Base-by-base conservation (phyloP, 2,329 filamentous ascomycete species). In the Pseudogymnoascus sp. region DNA sequence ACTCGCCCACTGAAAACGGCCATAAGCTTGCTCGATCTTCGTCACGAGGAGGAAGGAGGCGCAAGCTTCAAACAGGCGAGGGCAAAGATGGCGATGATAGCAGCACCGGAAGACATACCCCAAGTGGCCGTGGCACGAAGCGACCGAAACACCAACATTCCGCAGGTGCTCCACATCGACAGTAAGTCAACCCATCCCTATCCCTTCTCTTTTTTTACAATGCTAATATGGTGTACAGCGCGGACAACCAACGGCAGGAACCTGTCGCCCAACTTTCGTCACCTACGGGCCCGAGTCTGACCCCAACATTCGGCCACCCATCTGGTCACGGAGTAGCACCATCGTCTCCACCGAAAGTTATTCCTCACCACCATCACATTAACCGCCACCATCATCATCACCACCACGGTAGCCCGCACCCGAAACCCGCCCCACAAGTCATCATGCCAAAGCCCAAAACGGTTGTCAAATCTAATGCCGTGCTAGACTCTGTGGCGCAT, bases 61-160 rank as follows among this genome's bases (percentile, higher is more conserved):
- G 90, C 65, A 90, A 91, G 73, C 78, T 87, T 1, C 91, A 91
- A 71, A 90, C 96, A 62, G 91, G 94, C 50, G 88, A 91, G 3
- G 74, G 74, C 31, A 83, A 82, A 66, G 79, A 80, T 33, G 91
- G 85, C 65, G 90, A 85, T 65, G 90, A 94, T 64, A 85, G 84
- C 63, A 83, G 79, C 63, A 83, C 82, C 35, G 87, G 86, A 25
- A 79, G 85, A 68, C 78, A 78, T 11, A 87, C 87, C 1, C 85
- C 87, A 1, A 80, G 79, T 59, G 78, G 77, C 25, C 71, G 79
- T 47, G 82, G 83, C 64, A 75, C 79, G 63, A 90, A 92, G 71
- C 86, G 86, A 65, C 74, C 82, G 63, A 93, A 94, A 75, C 85
- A 86, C n/a, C 65, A 67, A 62, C 67, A 72, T 63, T 70, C 70